Conservation (phyloP, 169 alveolate genomes). For the Cryptosporidium sp. region DNA sequence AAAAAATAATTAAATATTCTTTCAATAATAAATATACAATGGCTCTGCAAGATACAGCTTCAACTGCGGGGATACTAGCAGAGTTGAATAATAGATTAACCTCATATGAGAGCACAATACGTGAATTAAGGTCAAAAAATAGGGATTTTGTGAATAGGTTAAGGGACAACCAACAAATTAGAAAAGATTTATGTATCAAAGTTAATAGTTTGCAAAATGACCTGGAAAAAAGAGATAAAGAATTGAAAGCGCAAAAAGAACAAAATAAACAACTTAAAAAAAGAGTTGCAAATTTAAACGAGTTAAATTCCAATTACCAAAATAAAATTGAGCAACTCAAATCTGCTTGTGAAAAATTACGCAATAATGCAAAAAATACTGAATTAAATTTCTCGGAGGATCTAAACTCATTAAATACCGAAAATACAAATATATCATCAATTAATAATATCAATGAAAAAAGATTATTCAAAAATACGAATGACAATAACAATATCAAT, state of each 20-base stretch:
- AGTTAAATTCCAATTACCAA: conserved; percentile 56
- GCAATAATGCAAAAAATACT: conserved; percentile 1
- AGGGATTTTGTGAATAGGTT: conserved; percentile 60
- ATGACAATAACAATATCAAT: background rate
- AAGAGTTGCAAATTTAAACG: conserved; percentile 61
- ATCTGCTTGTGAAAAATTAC: conserved; percentile 32
- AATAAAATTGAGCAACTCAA: conserved; percentile 60
- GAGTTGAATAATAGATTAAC: conserved; percentile 72
- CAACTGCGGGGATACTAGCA: conserved; percentile 76
- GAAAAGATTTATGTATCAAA: conserved; percentile 67
- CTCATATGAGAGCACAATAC: conserved; percentile 71
- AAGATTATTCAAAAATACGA: background rate
- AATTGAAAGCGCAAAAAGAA: conserved; percentile 46
- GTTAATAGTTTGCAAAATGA: conserved; percentile 67
- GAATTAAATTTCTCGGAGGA: background rate
- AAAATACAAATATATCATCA: conserved; percentile 11
- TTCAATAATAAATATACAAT: background rate
- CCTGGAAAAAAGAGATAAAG: conserved; percentile 65
- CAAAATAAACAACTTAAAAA: conserved; percentile 70
- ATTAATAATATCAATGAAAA: conserved; percentile 1
- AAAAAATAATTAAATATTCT: background rate
- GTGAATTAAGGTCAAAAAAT: conserved; percentile 59
- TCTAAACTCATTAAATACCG: background rate
- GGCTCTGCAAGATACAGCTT: conserved; percentile 73
- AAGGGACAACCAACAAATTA: conserved; percentile 71